Percentiles rank a stretch among this genome's conserved stretches.
Evolutionary conservation across 495 filamentous ascomycete species (phyloP).

Genomic region (Rhizodiscina lignyota): DNA sequence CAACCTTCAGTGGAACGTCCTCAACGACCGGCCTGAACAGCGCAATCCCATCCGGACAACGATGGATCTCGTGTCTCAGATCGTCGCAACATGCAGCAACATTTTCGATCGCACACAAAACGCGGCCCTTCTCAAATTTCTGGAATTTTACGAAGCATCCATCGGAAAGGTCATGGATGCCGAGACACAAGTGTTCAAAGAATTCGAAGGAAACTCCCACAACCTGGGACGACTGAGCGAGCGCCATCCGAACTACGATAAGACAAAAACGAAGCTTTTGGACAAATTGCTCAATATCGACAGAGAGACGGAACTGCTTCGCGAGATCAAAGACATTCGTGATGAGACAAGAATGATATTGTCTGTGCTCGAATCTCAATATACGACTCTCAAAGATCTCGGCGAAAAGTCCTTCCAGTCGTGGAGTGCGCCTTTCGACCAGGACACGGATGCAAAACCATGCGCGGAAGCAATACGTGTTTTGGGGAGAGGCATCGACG

Average conservation of each 20-base stretch:
- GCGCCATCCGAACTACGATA: constrained; percentile 48
- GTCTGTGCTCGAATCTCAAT: constrained; percentile 43
- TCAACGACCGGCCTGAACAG: constrained; percentile 51
- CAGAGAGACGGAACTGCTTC: constrained; percentile 44
- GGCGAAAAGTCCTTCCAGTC: constrained; percentile 35
- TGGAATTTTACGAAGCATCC: constrained; percentile 47
- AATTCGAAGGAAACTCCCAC: too few relatives aligned
- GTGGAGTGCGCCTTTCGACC: too few relatives aligned
- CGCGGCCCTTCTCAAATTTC: constrained; percentile 44
- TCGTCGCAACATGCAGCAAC: too few relatives aligned
- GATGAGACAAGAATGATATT: constrained; percentile 56
- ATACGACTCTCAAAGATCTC: constrained; percentile 23
- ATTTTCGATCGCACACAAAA: constrained; percentile 45
- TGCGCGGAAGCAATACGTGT: too few relatives aligned
- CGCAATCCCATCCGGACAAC: constrained; percentile 46
- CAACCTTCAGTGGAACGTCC: constrained; percentile 52
- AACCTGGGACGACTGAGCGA: constrained; percentile 12
- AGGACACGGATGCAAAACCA: too few relatives aligned
- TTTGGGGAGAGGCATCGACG: too few relatives aligned
- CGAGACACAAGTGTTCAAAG: constrained; percentile 37
- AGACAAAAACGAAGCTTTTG: too few relatives aligned
- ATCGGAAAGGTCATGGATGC: constrained; percentile 41
- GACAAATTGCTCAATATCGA: constrained; percentile 52
- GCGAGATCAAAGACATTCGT: constrained; percentile 55
- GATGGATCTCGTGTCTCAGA: constrained; percentile 44